Evolutionary conservation across 305 asterid genomes (phyloP).

Genomic region (Stenogyne calaminthoides): DNA sequence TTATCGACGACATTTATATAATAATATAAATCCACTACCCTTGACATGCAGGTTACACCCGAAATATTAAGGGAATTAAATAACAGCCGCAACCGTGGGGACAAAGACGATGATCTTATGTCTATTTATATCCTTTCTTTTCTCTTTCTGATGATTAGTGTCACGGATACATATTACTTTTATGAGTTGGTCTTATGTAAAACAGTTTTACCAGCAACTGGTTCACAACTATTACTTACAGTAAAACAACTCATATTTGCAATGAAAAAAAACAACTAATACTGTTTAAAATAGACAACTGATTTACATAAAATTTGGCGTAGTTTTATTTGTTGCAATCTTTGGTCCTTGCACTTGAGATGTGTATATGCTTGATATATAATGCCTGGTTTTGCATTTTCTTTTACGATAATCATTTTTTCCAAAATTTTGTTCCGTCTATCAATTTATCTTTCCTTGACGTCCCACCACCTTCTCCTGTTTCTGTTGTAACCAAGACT

Average conservation of each 20-base stretch:
- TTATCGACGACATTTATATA: too few relatives aligned
- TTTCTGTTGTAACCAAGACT: slow-evolving; percentile 21
- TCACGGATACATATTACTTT: not conserved
- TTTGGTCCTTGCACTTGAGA: not conserved
- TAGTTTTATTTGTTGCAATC: not conserved
- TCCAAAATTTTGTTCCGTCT: not conserved
- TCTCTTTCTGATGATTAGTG: slow-evolving; percentile 6
- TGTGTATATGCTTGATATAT: not conserved
- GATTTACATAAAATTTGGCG: too few relatives aligned
- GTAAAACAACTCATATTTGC: too few relatives aligned
- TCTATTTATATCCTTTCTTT: slow-evolving; percentile 74
- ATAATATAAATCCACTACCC: slow-evolving; percentile 1
- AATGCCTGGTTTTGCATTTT: not conserved
- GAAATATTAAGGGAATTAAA: slow-evolving; percentile 84
- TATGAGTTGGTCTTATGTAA: too few relatives aligned
- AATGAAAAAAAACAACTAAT: not conserved
- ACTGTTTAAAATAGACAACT: too few relatives aligned
- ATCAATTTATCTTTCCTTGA: slow-evolving; percentile 10
- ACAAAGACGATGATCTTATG: slow-evolving; percentile 74
- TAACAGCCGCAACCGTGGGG: slow-evolving; percentile 93
- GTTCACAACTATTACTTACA: too few relatives aligned
- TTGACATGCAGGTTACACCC: slow-evolving; percentile 72
- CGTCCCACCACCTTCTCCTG: slow-evolving; percentile 24
- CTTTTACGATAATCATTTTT: not conserved
- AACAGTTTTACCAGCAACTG: too few relatives aligned